A percentile compares a stretch with the other conserved stretches of the same genome.
phyloP scores from a whole-genome alignment of 2,329 filamentous ascomycete species.

The Aspergillus unguis region DNA sequence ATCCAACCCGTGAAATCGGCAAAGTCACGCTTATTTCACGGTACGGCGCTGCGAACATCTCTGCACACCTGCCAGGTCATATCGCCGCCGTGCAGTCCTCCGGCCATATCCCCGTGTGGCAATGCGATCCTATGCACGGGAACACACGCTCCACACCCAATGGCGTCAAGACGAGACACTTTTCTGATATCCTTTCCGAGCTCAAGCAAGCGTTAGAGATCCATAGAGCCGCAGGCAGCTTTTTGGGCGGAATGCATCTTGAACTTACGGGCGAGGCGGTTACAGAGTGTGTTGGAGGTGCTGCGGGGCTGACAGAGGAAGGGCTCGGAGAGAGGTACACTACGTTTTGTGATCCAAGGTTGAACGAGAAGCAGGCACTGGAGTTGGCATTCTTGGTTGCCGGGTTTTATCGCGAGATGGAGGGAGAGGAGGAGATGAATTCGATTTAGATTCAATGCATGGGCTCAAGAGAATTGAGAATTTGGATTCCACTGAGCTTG shows the following conservation, averaged over 20 bases:
- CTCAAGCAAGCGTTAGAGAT: conserved; percentile 78
- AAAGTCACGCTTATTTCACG: conserved; percentile 96
- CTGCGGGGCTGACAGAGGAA: conserved; percentile 79
- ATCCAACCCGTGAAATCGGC: conserved; percentile 75
- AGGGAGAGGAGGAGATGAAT: conserved; percentile 22
- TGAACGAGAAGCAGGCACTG: conserved; percentile 97
- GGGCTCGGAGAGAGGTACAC: conserved; percentile 90
- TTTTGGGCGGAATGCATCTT: conserved; percentile 89
- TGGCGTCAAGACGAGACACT: conserved; percentile 89
- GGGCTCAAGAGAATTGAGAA: background rate
- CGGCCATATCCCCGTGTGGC: conserved; percentile 80
- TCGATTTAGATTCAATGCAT: conserved; percentile 5
- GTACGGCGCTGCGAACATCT: conserved; percentile 78
- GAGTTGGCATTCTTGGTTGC: conserved; percentile 93
- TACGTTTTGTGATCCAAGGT: conserved; percentile 87
- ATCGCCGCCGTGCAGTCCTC: conserved; percentile 84
- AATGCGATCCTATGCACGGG: conserved; percentile 99
- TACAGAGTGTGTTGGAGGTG: conserved; percentile 91
- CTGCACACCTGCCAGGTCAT: conserved; percentile 71
- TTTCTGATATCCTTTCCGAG: conserved; percentile 85
- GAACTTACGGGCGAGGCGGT: conserved; percentile 95
- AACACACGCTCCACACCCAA: conserved; percentile 64
- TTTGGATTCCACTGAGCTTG: background rate
- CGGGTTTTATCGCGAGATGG: conserved; percentile 64
- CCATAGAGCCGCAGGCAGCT: conserved; percentile 77